phyloP scores from a whole-genome alignment of 352 stramenopile genomes.

The Phytophthora pseudosyringae region DNA sequence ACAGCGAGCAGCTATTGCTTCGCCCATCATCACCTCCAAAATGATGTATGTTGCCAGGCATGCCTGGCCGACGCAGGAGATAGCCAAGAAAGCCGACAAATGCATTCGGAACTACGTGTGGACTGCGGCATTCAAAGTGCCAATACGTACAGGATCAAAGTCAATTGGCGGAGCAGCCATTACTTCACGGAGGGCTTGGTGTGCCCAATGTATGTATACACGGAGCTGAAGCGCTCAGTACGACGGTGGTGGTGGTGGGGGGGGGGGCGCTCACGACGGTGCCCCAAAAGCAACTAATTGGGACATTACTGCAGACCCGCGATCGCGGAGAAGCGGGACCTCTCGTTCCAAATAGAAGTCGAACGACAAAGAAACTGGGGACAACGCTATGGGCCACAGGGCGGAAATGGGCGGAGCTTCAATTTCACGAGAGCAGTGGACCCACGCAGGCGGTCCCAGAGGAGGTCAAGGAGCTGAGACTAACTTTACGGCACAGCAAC shows the following conservation, averaged over 20 bases:
- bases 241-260: background rate
- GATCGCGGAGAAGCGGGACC: no score
- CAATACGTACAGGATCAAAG: background rate
- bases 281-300: background rate
- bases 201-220: background rate
- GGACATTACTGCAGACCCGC: no score
- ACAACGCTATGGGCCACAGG: no score
- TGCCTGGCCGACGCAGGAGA: constrained; percentile 2
- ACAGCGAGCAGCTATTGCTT: background rate
- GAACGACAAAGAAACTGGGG: no score
- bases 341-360: no score
- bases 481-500: no score
- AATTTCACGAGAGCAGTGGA: no score
- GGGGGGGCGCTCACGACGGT: background rate
- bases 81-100: background rate
- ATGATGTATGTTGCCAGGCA: constrained; percentile 7
- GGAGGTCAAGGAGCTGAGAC: no score
- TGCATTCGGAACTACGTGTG: background rate
- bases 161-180: background rate
- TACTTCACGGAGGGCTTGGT: background rate
- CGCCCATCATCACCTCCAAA: constrained; percentile 2
- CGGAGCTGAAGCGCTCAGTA: background rate
- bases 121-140: background rate
- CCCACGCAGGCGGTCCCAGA: no score
- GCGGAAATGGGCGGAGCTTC: no score